phyloP scores from a whole-genome alignment of 2,329 filamentous ascomycete genomes.

The Leptographium lundbergii region DNA sequence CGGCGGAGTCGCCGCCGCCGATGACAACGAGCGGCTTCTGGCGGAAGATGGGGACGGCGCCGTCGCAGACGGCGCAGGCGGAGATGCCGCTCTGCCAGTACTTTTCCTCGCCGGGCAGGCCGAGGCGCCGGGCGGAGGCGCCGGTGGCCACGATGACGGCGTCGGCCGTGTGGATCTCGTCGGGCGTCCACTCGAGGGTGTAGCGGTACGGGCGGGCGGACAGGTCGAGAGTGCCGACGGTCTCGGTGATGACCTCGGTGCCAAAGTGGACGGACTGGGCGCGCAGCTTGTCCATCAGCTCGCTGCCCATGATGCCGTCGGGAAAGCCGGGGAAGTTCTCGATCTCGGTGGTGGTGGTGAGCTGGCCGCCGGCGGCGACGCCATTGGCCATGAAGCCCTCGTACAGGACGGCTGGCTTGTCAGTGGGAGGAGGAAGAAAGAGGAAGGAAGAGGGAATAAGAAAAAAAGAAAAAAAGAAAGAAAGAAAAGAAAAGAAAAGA shows the following conservation, averaged over 20 bases:
- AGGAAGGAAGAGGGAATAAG: neutral
- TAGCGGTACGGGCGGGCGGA: slow-evolving; percentile 78
- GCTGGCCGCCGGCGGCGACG: slow-evolving; percentile 88
- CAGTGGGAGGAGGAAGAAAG: neutral
- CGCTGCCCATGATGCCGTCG: slow-evolving; percentile 70
- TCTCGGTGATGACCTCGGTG: slow-evolving; percentile 87
- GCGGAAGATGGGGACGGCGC: slow-evolving; percentile 91
- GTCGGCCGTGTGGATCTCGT: slow-evolving; percentile 77
- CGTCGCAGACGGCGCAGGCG: slow-evolving; percentile 94
- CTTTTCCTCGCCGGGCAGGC: slow-evolving; percentile 77
- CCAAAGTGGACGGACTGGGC: slow-evolving; percentile 84
- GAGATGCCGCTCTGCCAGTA: slow-evolving; percentile 98
- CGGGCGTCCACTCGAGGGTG: slow-evolving; percentile 80
- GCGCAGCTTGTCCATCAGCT: slow-evolving; percentile 94
- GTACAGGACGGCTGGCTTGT: slow-evolving; percentile 66
- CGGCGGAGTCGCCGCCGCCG: slow-evolving; percentile 89
- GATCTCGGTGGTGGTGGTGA: slow-evolving; percentile 95
- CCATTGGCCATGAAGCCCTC: slow-evolving; percentile 97
- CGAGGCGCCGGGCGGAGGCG: slow-evolving; percentile 74
- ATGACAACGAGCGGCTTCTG: slow-evolving; percentile 94
- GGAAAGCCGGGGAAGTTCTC: slow-evolving; percentile 98
- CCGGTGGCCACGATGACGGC: slow-evolving; percentile 90
- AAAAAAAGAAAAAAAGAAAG: neutral
- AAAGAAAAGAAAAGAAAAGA: neutral
- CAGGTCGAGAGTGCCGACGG: slow-evolving; percentile 78